Evolutionary conservation across 2,329 filamentous ascomycete genomes (phyloP).

Genomic region (Parasarocladium wereldwijsianum): DNA sequence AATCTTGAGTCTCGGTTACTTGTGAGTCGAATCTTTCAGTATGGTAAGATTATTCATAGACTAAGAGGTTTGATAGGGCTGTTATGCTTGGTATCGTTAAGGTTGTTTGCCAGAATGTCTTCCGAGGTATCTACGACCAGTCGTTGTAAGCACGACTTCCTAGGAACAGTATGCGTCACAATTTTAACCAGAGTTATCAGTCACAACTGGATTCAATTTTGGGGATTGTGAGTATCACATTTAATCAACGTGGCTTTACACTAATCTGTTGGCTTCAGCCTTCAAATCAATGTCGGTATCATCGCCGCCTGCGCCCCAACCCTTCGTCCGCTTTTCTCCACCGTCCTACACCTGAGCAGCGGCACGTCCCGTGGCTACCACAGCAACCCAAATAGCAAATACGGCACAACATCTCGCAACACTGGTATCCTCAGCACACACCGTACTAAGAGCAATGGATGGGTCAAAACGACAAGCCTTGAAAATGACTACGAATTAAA

Average conservation of each 20-base stretch:
- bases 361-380: slow-evolving; percentile 1
- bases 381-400: background rate
- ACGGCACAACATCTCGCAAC: slow-evolving; percentile 1
- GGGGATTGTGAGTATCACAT: slow-evolving; percentile 1
- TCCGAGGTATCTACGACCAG: slow-evolving; percentile 1
- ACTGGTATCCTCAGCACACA: slow-evolving; percentile 1
- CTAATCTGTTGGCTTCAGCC: background rate
- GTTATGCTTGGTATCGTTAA: slow-evolving; percentile 4
- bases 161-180: no score
- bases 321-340: slow-evolving; percentile 6
- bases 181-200: background rate
- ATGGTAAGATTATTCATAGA: background rate
- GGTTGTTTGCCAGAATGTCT: slow-evolving; percentile 3
- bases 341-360: slow-evolving; percentile 1
- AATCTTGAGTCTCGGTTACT: slow-evolving; percentile 25
- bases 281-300: slow-evolving; percentile 10
- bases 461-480: slow-evolving; percentile 1
- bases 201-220: slow-evolving; percentile 3
- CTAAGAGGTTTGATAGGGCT: background rate
- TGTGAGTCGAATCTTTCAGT: slow-evolving; percentile 13
- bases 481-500: background rate
- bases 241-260: background rate
- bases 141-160: slow-evolving; percentile 3
- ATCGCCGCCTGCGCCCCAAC: slow-evolving; percentile 11
- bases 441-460: slow-evolving; percentile 1